Percentiles rank a stretch among this genome's conserved stretches.
Conservation (phyloP, 2,329 filamentous ascomycete species). For the Aspergillus sp. region DNA sequence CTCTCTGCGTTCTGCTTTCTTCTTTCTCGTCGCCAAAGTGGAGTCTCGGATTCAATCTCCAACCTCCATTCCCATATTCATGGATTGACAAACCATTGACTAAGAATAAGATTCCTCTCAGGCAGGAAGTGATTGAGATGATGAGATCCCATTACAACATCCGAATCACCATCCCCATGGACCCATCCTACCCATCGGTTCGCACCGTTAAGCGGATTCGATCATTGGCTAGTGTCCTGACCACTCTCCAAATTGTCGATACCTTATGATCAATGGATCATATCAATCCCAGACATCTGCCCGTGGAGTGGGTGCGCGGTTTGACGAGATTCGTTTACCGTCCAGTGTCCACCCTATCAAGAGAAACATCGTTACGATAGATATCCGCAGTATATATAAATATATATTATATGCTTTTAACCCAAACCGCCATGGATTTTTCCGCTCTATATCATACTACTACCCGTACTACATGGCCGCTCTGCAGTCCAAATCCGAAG, state of each 20-base stretch:
- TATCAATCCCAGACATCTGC: neutral
- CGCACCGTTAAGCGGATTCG: conserved; percentile 7
- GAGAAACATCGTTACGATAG: neutral
- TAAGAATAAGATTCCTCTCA: neutral
- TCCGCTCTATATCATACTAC: neutral
- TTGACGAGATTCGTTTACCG: neutral
- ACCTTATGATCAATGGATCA: neutral
- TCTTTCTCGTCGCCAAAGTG: neutral
- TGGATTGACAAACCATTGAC: neutral
- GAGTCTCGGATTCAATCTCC: too few species aligned
- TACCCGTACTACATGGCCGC: neutral
- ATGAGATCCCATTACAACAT: conserved; percentile 7
- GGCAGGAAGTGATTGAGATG: neutral
- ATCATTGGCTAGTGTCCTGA: conserved; percentile 13
- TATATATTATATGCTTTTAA: neutral
- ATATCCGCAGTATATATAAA: neutral
- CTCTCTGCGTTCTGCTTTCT: neutral
- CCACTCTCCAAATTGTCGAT: neutral
- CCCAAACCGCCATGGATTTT: neutral
- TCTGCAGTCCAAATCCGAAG: neutral
- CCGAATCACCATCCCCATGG: neutral
- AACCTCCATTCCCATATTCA: too few species aligned
- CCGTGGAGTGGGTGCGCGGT: neutral
- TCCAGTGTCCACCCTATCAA: neutral
- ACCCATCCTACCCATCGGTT: conserved; percentile 10